A percentile compares a stretch with the other conserved stretches of the same genome.
phyloP scores from a whole-genome alignment of 2,329 filamentous ascomycete species.

The Calycina herbarum region DNA sequence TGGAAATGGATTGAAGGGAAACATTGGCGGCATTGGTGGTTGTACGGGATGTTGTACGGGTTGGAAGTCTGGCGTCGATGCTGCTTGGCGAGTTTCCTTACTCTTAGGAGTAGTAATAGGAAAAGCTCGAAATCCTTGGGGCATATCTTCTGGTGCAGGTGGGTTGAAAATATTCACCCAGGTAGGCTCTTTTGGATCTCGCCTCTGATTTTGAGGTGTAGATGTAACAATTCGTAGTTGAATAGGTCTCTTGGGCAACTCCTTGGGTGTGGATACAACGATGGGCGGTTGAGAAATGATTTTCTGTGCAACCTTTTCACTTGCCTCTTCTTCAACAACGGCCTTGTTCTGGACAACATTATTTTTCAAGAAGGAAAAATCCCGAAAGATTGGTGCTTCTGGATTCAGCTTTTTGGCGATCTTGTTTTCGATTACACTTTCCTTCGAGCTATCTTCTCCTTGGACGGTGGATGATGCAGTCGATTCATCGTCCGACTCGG shows the following conservation, averaged over 20 bases:
- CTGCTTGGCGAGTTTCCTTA: background rate
- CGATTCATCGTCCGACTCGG: constrained; percentile 21
- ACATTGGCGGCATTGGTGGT: background rate
- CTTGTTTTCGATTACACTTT: background rate
- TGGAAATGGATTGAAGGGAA: background rate
- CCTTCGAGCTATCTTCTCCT: background rate
- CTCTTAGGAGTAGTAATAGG: background rate
- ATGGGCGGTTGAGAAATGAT: background rate
- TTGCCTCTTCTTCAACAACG: background rate
- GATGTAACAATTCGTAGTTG: constrained; percentile 2
- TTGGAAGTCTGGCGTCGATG: background rate
- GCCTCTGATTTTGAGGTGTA: constrained; percentile 4
- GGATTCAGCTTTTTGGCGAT: constrained; percentile 24
- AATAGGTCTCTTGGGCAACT: background rate
- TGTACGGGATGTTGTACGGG: background rate
- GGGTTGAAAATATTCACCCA: constrained; percentile 21
- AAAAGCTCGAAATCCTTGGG: constrained; percentile 6
- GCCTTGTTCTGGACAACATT: constrained; percentile 11
- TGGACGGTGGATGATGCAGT: background rate
- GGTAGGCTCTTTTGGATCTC: constrained; percentile 14
- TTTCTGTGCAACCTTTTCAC: background rate
- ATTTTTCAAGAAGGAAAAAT: constrained; percentile 14
- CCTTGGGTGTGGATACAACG: background rate
- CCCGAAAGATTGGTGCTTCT: constrained; percentile 21
- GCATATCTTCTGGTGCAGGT: constrained; percentile 13